Percentiles rank a stretch among this genome's conserved stretches.
These are phyloP conservation scores for Cryomyces antarcticus DNA, from an alignment of 495 filamentous ascomycete genomes.

Conservation along the genomic window DNA sequence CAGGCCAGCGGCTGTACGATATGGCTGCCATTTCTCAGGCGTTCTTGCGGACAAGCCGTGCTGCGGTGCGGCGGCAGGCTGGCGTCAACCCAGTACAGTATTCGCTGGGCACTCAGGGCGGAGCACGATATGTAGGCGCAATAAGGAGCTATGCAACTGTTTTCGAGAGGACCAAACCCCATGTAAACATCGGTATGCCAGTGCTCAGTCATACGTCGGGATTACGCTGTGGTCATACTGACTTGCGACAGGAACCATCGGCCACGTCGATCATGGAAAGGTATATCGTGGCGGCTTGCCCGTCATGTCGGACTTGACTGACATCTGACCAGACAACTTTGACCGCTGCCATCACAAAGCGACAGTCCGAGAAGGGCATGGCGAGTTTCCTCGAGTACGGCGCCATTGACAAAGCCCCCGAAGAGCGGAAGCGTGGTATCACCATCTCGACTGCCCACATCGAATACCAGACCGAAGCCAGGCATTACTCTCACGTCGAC, in stretches of 20 bases:
- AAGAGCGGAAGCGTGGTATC: slow-evolving; percentile 99
- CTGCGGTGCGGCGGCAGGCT: slow-evolving; percentile 12
- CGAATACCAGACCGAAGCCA: slow-evolving; percentile 77
- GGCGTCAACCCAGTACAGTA: slow-evolving; percentile 24
- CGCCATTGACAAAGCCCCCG: slow-evolving; percentile 94
- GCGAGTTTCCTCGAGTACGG: slow-evolving; percentile 92
- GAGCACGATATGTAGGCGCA: slow-evolving; percentile 44
- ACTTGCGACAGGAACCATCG: slow-evolving; percentile 61
- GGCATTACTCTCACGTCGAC: slow-evolving; percentile 99
- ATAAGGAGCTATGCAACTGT: slow-evolving; percentile 45
- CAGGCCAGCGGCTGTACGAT: slow-evolving; percentile 41
- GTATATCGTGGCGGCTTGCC: slow-evolving; percentile 26
- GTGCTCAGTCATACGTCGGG: background rate
- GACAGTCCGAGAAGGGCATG: slow-evolving; percentile 79
- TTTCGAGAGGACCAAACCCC: slow-evolving; percentile 84
- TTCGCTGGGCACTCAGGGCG: slow-evolving; percentile 31
- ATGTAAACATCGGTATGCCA: slow-evolving; percentile 80
- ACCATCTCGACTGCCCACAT: slow-evolving; percentile 97
- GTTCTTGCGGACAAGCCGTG: slow-evolving; percentile 19
- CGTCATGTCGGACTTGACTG: slow-evolving; percentile 3
- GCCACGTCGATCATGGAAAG: slow-evolving; percentile 99
- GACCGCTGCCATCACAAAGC: slow-evolving; percentile 94
- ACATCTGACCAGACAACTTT: slow-evolving; percentile 58
- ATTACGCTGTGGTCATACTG: background rate
- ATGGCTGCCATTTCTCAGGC: slow-evolving; percentile 27